Evolutionary conservation across 305 asterid genomes (phyloP).

Genomic region (Plantago rigida): DNA sequence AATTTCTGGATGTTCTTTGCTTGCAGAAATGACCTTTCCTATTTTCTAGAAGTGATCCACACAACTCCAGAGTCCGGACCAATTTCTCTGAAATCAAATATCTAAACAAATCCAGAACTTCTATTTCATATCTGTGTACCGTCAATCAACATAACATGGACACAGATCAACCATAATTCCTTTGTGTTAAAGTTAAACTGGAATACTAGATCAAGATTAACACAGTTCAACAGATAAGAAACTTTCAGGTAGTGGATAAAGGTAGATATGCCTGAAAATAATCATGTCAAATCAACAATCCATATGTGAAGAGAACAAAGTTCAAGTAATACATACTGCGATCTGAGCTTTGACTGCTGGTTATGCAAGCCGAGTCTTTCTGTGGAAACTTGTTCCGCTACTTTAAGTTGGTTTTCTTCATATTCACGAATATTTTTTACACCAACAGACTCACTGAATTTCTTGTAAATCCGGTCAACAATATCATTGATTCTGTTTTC

Average conservation of each 20-base stretch:
- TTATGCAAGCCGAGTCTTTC: slow-evolving; percentile 80
- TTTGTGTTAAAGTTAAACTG: no score
- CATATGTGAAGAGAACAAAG: slow-evolving; percentile 12
- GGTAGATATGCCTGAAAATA: no score
- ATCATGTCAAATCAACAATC: not conserved
- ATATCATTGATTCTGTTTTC: slow-evolving; percentile 77
- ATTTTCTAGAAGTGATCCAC: no score
- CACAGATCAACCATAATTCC: no score
- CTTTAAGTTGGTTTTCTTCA: slow-evolving; percentile 94
- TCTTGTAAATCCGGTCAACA: slow-evolving; percentile 74
- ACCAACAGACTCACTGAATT: slow-evolving; percentile 89
- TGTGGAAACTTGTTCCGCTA: slow-evolving; percentile 75
- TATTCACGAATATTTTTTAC: slow-evolving; percentile 90
- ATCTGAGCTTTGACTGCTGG: slow-evolving; percentile 87
- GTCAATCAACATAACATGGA: no score
- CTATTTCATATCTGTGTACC: no score
- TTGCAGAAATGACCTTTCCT: no score
- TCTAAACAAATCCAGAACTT: no score
- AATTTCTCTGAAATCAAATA: no score
- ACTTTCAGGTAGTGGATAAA: not conserved
- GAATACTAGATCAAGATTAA: no score
- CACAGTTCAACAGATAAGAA: slow-evolving; percentile 2
- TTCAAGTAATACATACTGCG: slow-evolving; percentile 52
- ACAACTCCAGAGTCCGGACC: no score
- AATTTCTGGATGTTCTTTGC: no score